phyloP scores from a whole-genome alignment of 495 filamentous ascomycete genomes.

The Darksidea phi region DNA sequence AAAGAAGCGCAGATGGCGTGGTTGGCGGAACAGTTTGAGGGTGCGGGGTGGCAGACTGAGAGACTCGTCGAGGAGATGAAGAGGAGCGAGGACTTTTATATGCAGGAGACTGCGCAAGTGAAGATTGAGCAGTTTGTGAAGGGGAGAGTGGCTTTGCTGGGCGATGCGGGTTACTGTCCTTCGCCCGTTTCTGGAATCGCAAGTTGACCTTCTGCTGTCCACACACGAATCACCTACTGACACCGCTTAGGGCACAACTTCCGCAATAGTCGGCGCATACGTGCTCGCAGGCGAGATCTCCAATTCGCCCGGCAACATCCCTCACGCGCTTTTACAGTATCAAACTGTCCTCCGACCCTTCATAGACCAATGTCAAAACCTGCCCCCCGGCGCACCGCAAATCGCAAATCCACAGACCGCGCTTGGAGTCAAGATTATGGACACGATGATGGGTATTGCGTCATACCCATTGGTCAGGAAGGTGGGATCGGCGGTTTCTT shows the following conservation, averaged over 20 bases:
- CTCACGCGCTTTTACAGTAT: constrained; percentile 45
- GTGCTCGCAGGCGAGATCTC: constrained; percentile 55
- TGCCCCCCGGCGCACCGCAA: constrained; percentile 6
- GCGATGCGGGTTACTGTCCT: constrained; percentile 57
- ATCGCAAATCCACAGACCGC: constrained; percentile 4
- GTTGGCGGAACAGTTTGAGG: constrained; percentile 45
- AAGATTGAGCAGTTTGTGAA: constrained; percentile 47
- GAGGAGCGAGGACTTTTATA: constrained; percentile 52
- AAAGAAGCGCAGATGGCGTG: constrained; percentile 14
- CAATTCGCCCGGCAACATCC: constrained; percentile 24
- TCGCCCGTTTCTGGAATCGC: constrained; percentile 48
- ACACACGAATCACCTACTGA: constrained; percentile 11
- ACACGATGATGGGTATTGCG: background rate
- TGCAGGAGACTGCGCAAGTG: constrained; percentile 45
- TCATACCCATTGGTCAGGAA: background rate
- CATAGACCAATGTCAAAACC: constrained; percentile 45
- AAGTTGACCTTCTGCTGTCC: background rate
- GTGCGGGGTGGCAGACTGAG: constrained; percentile 49
- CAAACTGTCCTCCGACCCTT: constrained; percentile 48
- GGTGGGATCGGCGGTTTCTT: background rate
- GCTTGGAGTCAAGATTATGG: background rate
- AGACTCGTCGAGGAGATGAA: constrained; percentile 45
- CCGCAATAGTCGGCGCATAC: constrained; percentile 52
- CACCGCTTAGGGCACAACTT: constrained; percentile 44
- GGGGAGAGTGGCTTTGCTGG: constrained; percentile 53